A percentile compares a stretch with the other conserved stretches of the same genome.
Conservation (phyloP, 2,329 filamentous ascomycete genomes). For the Ampelomyces quisqualis region DNA sequence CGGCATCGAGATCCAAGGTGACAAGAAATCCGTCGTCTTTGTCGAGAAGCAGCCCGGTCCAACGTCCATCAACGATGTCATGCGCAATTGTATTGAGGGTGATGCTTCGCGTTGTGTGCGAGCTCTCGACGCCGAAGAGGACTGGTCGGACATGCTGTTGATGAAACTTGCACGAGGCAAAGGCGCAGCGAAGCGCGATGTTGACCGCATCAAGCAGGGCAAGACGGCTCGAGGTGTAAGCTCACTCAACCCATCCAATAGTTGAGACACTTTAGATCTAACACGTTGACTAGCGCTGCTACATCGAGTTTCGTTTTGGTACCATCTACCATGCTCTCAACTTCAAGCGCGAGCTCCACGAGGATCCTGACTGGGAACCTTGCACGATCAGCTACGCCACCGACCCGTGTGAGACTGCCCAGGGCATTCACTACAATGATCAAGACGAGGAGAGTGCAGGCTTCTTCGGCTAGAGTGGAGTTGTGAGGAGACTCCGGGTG, state of each 20-base stretch:
- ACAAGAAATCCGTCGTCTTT: constrained; percentile 27
- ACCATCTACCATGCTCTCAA: constrained; percentile 50
- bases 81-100: constrained; percentile 44
- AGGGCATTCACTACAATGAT: constrained; percentile 32
- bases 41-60: constrained; percentile 31
- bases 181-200: constrained; percentile 38
- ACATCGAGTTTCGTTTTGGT: constrained; percentile 52
- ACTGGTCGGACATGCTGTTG: constrained; percentile 43
- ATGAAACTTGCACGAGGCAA: constrained; percentile 43
- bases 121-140: constrained; percentile 45
- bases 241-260: constrained; percentile 3
- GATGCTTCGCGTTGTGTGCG: constrained; percentile 51
- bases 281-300: constrained; percentile 39
- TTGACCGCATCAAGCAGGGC: constrained; percentile 50
- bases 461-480: background rate
- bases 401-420: constrained; percentile 46
- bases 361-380: constrained; percentile 50
- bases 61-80: constrained; percentile 43
- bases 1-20: constrained; percentile 29
- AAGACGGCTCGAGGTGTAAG: constrained; percentile 47
- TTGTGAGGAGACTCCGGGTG: background rate
- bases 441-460: constrained; percentile 10
- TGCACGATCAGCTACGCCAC: constrained; percentile 47
- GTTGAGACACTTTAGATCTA: constrained; percentile 5
- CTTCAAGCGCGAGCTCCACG: constrained; percentile 46